Base-by-base conservation (phyloP, 176 grass and related monocot species). In the Triticum urartu region DNA sequence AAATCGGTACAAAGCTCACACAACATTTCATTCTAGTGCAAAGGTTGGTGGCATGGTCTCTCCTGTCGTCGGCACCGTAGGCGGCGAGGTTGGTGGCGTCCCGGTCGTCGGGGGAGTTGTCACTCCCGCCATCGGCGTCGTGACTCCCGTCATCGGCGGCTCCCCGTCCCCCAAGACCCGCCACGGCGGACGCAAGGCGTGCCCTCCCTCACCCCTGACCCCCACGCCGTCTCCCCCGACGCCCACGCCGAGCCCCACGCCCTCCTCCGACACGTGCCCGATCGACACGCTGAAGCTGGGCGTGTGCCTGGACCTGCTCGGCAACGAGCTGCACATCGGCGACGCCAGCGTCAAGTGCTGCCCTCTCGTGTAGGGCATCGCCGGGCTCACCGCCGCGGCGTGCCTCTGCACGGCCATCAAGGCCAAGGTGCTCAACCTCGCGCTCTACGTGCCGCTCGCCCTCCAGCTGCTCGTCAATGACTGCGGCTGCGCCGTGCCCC, bases 341-440 rank as follows among this genome's bases (percentile, higher is more conserved):
- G 92, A 94, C 80, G 48, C 84, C 35, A 77, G 83, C 30, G 81
- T 91, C 64, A 50, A 85, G 84, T 94, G 92, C 89, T 94, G 92
- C 87, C 71, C 81, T 18, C 70, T 91, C 1, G 78, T 94, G 35
- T 20, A 71, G 58, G 92, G 89, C 66, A 9, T 91, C 32, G 65
- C 87, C 64, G 87, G 89, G 2, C 56, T 85, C 20, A 82, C 84
- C 1, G 92, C 87, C 6, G 89, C 89, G 20, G 89, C 78, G 26
- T 94, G 92, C 80, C 80, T 94, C 17, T 94, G 92, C 87, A 94
- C 92, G n/a, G 85, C 92, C 35, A 89, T 94, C 81, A 94, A 94
- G 84, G 92, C 71, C 43, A 91, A 89, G 87, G 43, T 94, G 80
- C 81, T 94, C 18, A 77, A 91, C 84, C 32, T 89, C 83, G 79